Percentiles rank a stretch among this genome's conserved stretches.
These are phyloP conservation scores for Pilobolus umbonatus DNA, from an alignment of 192 early-diverging fungal species.

Conservation along the genomic window DNA sequence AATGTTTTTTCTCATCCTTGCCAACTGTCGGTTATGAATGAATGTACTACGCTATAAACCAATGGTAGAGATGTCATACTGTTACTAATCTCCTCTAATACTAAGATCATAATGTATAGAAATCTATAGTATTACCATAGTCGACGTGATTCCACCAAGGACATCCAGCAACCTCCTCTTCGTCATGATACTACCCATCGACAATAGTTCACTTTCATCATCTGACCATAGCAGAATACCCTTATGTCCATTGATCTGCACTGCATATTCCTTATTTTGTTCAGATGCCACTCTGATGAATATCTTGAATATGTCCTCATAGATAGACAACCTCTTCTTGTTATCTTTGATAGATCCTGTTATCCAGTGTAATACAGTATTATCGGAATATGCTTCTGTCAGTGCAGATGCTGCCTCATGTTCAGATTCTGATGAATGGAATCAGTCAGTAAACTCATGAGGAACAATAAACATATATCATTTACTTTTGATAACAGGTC, in stretches of 20 bases:
- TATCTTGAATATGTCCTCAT: slow-evolving; percentile 11
- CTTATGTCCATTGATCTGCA: slow-evolving; percentile 25
- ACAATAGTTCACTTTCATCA: slow-evolving; percentile 4
- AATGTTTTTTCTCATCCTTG: slow-evolving; percentile 1
- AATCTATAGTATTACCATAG: slow-evolving; percentile 4
- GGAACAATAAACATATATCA: not conserved
- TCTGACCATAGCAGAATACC: slow-evolving; percentile 26
- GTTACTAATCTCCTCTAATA: not conserved
- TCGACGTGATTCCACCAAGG: not conserved
- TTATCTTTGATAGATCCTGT: slow-evolving; percentile 11
- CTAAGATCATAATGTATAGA: not conserved
- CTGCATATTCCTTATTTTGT: slow-evolving; percentile 17
- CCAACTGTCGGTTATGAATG: slow-evolving; percentile 2
- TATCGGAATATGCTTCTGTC: slow-evolving; percentile 16
- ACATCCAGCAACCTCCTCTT: slow-evolving; percentile 3
- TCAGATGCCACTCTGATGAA: slow-evolving; percentile 1
- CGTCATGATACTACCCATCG: not conserved
- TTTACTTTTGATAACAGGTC: slow-evolving; percentile 25
- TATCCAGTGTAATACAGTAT: slow-evolving; percentile 15
- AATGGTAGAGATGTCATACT: not conserved
- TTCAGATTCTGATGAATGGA: slow-evolving; percentile 5
- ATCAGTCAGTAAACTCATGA: not conserved
- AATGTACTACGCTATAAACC: not conserved
- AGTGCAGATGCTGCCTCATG: slow-evolving; percentile 18
- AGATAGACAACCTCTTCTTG: not conserved